phyloP scores from a whole-genome alignment of 106 monocot species.

The Amphibolis antarctica region DNA sequence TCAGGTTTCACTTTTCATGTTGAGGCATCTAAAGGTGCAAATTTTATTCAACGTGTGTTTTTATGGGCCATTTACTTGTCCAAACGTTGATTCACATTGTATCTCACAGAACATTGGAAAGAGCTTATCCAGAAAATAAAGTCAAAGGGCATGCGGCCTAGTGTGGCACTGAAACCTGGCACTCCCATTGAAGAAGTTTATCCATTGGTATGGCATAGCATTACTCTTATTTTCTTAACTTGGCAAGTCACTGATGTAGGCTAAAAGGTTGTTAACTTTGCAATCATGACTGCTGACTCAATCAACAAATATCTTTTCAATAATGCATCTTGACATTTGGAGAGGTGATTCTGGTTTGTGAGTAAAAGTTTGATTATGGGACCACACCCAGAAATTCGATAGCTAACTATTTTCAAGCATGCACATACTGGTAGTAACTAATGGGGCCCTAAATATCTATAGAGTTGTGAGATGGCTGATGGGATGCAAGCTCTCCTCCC shows the following conservation, averaged over 20 bases:
- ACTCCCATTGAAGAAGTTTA: slow-evolving; percentile 90
- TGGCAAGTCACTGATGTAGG: background rate
- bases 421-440: no score
- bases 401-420: no score
- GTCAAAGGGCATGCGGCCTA: slow-evolving; percentile 68
- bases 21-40: slow-evolving; percentile 74
- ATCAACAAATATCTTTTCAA: no score
- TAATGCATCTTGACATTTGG: no score
- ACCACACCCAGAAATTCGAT: no score
- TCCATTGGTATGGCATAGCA: slow-evolving; percentile 49
- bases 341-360: no score
- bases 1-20: slow-evolving; percentile 99
- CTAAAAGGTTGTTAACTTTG: background rate
- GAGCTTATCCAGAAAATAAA: slow-evolving; percentile 69
- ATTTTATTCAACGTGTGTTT: no score
- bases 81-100: background rate
- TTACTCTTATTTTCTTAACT: background rate
- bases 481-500: no score
- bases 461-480: no score
- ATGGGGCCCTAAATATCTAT: no score
- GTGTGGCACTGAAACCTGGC: slow-evolving; percentile 83
- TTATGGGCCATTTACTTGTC: background rate
- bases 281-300: no score
- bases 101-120: slow-evolving; percentile 65
- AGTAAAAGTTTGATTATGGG: no score